phyloP scores from a whole-genome alignment of 169 alveolate species.

The Eimeria nieschulzi region DNA sequence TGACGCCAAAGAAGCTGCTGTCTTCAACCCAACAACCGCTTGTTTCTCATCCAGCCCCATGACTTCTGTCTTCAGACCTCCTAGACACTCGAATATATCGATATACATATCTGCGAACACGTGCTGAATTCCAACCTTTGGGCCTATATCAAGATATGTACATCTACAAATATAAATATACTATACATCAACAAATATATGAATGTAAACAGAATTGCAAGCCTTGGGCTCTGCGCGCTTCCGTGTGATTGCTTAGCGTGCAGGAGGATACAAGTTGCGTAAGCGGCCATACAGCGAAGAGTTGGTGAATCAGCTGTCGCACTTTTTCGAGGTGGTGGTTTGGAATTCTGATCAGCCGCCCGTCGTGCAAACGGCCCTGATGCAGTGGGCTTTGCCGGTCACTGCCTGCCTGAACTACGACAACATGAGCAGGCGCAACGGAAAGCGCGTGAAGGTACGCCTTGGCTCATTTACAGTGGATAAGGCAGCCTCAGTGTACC shows the following conservation, averaged over 20 bases:
- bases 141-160: not conserved
- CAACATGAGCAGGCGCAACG: slow-evolving; percentile 85
- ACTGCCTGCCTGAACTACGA: slow-evolving; percentile 90
- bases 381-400: slow-evolving; percentile 92
- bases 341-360: slow-evolving; percentile 94
- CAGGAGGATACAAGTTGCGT: slow-evolving; percentile 90
- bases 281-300: slow-evolving; percentile 94
- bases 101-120: too few relatives aligned
- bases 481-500: too few relatives aligned
- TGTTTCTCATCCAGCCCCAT: too few relatives aligned
- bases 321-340: slow-evolving; percentile 93
- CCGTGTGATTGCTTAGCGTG: not conserved
- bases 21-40: too few relatives aligned
- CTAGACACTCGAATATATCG: too few relatives aligned
- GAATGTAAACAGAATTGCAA: not conserved
- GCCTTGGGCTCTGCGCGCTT: not conserved
- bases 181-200: not conserved
- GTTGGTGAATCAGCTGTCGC: slow-evolving; percentile 87
- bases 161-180: not conserved
- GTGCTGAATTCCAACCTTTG: not conserved
- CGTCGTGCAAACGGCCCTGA: slow-evolving; percentile 88
- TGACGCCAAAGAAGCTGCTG: too few relatives aligned
- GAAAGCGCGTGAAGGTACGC: slow-evolving; percentile 73
- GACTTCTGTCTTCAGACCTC: too few relatives aligned
- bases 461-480: not conserved